phyloP scores from a whole-genome alignment of 306 rosid genomes.

The Carpinus viminea region DNA sequence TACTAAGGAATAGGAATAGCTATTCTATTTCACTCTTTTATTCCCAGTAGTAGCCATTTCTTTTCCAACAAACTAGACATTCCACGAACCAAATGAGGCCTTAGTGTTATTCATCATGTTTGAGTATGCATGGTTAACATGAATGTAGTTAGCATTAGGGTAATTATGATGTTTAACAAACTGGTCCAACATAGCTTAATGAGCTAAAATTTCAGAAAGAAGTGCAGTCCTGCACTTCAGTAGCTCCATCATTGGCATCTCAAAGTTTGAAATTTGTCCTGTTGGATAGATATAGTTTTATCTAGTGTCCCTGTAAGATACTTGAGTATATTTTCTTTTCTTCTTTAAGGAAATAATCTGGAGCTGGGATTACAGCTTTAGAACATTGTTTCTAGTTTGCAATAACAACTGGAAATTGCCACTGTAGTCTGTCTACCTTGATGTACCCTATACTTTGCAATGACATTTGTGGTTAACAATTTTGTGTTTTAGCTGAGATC shows the following conservation, averaged over 20 bases:
- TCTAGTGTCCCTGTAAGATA: neutral
- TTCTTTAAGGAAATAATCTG: neutral
- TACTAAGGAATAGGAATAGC: too few species aligned
- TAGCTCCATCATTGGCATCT: neutral
- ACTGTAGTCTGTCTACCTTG: conserved; percentile 6
- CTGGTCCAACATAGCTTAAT: neutral
- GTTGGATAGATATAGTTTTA: neutral
- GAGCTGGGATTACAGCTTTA: neutral
- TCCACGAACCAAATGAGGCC: too few species aligned
- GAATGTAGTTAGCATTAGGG: neutral
- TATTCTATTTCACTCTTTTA: too few species aligned
- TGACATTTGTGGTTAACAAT: conserved; percentile 10
- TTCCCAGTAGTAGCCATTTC: too few species aligned
- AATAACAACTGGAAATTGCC: neutral
- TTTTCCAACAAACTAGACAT: too few species aligned
- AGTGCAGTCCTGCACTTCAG: neutral
- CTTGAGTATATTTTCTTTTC: neutral
- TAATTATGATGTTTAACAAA: neutral
- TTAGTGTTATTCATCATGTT: neutral
- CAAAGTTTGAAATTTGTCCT: neutral
- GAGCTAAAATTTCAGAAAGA: neutral
- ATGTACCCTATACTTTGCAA: conserved; percentile 16
- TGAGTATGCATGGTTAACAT: neutral
- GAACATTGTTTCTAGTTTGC: neutral
- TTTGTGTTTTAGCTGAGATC: conserved; percentile 20